phyloP scores from a whole-genome alignment of 805 yeast genomes.

The Kazachstania kunashirensis region DNA sequence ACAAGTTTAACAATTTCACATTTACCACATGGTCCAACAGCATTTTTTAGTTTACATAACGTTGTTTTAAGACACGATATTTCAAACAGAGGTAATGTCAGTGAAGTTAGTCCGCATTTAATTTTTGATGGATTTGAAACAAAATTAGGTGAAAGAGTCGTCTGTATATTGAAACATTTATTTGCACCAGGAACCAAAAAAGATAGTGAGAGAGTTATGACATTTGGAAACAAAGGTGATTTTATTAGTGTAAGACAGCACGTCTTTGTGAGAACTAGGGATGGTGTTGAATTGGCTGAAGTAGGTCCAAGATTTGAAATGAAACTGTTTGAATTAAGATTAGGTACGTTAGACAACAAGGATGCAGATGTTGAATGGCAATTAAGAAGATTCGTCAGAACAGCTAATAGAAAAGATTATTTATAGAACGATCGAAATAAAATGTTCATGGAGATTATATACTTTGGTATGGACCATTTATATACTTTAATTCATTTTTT shows the following conservation, averaged over 20 bases:
- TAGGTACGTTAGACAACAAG: slow-evolving; percentile 88
- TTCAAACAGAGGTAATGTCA: slow-evolving; percentile 71
- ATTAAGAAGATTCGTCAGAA: slow-evolving; percentile 82
- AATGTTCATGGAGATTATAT: too few species aligned
- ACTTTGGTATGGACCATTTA: too few species aligned
- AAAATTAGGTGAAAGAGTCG: slow-evolving; percentile 74
- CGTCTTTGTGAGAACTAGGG: slow-evolving; percentile 81
- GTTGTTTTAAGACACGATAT: slow-evolving; percentile 92
- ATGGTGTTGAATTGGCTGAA: slow-evolving; percentile 85
- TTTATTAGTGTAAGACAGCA: slow-evolving; percentile 93
- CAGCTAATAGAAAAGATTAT: slow-evolving; percentile 92
- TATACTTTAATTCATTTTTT: too few species aligned
- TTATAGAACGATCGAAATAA: slow-evolving; percentile 25
- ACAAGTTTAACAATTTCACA: slow-evolving; percentile 87
- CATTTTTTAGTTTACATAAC: slow-evolving; percentile 86
- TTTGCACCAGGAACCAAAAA: slow-evolving; percentile 96
- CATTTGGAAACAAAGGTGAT: slow-evolving; percentile 85
- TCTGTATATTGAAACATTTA: slow-evolving; percentile 68
- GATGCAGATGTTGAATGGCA: slow-evolving; percentile 99
- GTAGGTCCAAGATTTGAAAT: slow-evolving; percentile 98
- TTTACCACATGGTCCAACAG: slow-evolving; percentile 97
- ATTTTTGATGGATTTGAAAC: slow-evolving; percentile 85
- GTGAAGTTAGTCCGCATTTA: slow-evolving; percentile 89
- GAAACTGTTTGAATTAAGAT: slow-evolving; percentile 77
- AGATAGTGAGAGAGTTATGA: slow-evolving; percentile 82